phyloP scores from a whole-genome alignment of 192 early-diverging fungal genomes.

The Anaeromyces robustus region DNA sequence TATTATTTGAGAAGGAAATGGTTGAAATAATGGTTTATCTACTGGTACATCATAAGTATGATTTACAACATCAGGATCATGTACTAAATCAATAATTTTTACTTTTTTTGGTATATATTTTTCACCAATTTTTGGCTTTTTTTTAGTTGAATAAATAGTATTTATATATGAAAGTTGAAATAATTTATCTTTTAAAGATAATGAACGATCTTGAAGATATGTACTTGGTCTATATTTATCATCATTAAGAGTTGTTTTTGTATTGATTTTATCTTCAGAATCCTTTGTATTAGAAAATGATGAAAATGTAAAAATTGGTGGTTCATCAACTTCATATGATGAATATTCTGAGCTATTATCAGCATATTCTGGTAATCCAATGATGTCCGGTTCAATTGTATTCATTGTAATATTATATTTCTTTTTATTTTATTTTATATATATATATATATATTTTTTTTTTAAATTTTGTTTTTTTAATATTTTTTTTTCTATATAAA shows the following conservation, averaged over 20 bases:
- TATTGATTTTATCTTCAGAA: background rate
- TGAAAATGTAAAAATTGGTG: background rate
- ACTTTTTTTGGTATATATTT: background rate
- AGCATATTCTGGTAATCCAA: background rate
- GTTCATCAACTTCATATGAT: background rate
- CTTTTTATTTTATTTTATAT: no score
- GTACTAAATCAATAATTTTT: background rate
- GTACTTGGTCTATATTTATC: background rate
- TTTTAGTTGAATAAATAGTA: background rate
- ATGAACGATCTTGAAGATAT: background rate
- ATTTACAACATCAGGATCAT: constrained; percentile 1
- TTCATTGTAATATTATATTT: background rate
- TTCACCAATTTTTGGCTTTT: background rate
- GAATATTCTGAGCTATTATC: background rate
- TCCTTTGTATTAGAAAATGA: background rate
- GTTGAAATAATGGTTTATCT: constrained; percentile 33
- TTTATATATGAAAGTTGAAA: background rate
- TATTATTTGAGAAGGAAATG: constrained; percentile 22
- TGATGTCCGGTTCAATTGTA: background rate
- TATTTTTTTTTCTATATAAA: no score
- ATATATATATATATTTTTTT: no score
- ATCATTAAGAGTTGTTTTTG: background rate
- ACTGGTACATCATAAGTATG: constrained; percentile 12
- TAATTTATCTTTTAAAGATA: background rate
- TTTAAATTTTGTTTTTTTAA: no score